These are phyloP conservation scores for Boletus rex-veris DNA, from an alignment of 768 basidiomycete genomes.

Conservation along the genomic window DNA sequence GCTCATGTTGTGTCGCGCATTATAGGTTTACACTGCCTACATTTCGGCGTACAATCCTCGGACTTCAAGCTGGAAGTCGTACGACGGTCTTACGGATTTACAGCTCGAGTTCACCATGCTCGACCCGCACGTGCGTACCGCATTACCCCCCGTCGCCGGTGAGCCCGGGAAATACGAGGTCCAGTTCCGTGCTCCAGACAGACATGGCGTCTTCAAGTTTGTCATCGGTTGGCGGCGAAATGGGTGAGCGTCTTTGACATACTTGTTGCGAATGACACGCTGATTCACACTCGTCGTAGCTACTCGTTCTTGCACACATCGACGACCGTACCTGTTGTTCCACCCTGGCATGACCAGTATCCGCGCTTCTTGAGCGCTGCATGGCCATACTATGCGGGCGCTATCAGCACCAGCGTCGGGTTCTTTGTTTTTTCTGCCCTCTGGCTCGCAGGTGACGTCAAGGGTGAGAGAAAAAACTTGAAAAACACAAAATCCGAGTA, in stretches of 20 bases:
- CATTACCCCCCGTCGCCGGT: conserved; percentile 56
- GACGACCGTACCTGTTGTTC: conserved; percentile 82
- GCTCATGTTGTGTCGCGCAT: conserved; percentile 2
- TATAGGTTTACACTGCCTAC: conserved; percentile 67
- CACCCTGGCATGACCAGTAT: conserved; percentile 92
- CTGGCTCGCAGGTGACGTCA: conserved; percentile 84
- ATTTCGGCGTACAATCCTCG: conserved; percentile 66
- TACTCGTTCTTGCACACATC: conserved; percentile 71
- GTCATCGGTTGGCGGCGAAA: conserved; percentile 86
- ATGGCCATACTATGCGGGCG: conserved; percentile 92
- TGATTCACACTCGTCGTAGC: conserved; percentile 36
- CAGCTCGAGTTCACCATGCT: conserved; percentile 99
- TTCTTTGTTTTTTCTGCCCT: conserved; percentile 84
- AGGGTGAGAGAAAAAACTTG: conserved; percentile 51
- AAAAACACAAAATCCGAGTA: conserved; percentile 35
- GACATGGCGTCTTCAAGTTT: conserved; percentile 98
- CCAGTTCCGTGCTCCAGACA: conserved; percentile 88
- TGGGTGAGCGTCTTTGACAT: conserved; percentile 51
- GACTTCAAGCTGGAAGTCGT: conserved; percentile 63
- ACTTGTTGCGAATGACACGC: not conserved
- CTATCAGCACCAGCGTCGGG: conserved; percentile 81
- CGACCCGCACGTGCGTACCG: conserved; percentile 89
- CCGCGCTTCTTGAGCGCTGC: conserved; percentile 94
- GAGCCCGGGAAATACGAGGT: conserved; percentile 68
- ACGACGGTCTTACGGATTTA: conserved; percentile 69